Conservation (phyloP, 2,329 filamentous ascomycete species). For the Hyphodiscus sp. region DNA sequence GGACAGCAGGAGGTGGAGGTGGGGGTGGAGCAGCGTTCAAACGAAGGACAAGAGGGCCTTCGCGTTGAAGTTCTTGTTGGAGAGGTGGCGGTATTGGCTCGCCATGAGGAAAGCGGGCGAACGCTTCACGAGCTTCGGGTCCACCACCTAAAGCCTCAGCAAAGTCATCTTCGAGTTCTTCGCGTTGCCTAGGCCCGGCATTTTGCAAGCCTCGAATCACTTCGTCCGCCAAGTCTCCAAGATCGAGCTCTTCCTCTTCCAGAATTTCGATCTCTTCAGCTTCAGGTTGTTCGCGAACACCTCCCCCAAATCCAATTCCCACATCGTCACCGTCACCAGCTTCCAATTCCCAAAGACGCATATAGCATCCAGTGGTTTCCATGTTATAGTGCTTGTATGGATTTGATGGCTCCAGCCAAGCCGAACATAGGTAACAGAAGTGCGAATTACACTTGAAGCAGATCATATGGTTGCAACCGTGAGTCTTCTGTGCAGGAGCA, state of each 20-base stretch:
- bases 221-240: not conserved
- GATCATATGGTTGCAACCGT: conserved; percentile 96
- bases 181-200: not conserved
- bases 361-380: conserved; percentile 63
- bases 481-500: conserved; percentile 79
- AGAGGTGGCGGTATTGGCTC: conserved; percentile 1
- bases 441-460: conserved; percentile 86
- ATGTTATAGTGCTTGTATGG: conserved; percentile 88
- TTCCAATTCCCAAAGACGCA: conserved; percentile 85
- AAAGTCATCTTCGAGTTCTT: conserved; percentile 9
- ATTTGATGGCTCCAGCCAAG: conserved; percentile 75
- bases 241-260: conserved; percentile 6
- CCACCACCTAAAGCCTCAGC: conserved; percentile 11
- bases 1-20: conserved; percentile 15
- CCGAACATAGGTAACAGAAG: conserved; percentile 90
- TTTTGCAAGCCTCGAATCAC: conserved; percentile 3
- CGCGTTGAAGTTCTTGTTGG: conserved; percentile 20
- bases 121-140: not conserved
- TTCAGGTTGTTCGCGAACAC: conserved; percentile 2
- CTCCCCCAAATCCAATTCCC: conserved; percentile 23
- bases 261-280: conserved; percentile 7
- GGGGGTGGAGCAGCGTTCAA: conserved; percentile 23
- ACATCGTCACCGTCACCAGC: conserved; percentile 58
- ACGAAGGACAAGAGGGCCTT: conserved; percentile 30
- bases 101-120: not conserved